Evolutionary conservation across 768 basidiomycete genomes (phyloP).

Genomic region (Pilatotrama ljubarskyi): DNA sequence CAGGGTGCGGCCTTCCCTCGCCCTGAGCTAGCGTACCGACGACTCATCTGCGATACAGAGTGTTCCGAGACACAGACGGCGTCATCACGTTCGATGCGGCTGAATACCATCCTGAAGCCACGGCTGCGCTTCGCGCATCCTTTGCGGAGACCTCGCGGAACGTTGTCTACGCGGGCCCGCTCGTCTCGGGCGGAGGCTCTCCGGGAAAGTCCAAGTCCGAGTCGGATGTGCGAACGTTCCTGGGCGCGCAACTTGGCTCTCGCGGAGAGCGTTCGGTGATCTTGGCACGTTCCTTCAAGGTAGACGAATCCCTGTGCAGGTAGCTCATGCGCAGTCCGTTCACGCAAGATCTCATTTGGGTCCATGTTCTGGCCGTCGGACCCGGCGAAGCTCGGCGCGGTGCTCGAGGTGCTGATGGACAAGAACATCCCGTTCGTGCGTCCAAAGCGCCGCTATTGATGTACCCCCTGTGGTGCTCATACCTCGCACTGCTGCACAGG

Average conservation of each 20-base stretch:
- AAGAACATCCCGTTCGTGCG: conserved; percentile 7
- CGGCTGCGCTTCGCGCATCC: neutral
- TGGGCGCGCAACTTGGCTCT: conserved; percentile 3
- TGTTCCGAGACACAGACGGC: neutral
- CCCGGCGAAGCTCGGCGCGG: neutral
- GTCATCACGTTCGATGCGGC: conserved; percentile 10
- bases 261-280: conserved; percentile 21
- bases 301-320: neutral
- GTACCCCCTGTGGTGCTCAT: neutral
- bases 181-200: neutral
- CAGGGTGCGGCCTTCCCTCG: neutral
- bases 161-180: conserved; percentile 14
- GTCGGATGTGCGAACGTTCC: conserved; percentile 15
- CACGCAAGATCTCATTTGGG: conserved; percentile 2
- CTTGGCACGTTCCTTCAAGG: conserved; percentile 8
- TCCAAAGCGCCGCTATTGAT: neutral
- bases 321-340: too few relatives aligned
- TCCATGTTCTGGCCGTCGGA: conserved; percentile 11
- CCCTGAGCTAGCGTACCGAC: neutral
- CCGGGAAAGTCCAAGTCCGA: neutral
- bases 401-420: conserved; percentile 6
- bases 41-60: neutral
- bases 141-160: conserved; percentile 11
- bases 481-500: neutral
- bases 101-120: conserved; percentile 9